A percentile compares a stretch with the other conserved stretches of the same genome.
phyloP scores from a whole-genome alignment of 345 rosid genomes.

The Aquilaria malaccensis region DNA sequence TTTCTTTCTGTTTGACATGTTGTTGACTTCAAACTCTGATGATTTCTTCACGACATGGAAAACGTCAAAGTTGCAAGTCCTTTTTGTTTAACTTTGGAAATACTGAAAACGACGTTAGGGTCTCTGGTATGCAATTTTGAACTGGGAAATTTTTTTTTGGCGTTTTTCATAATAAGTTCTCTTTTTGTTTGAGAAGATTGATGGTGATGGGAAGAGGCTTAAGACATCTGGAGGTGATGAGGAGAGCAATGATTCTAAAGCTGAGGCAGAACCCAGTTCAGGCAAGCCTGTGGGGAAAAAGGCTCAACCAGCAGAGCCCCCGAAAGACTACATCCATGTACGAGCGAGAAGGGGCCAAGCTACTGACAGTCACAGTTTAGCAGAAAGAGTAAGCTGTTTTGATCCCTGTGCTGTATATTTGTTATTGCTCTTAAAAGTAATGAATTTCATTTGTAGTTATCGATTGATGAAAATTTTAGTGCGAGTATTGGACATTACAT shows the following conservation, averaged over 20 bases:
- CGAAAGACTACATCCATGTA: conserved; percentile 87
- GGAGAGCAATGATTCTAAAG: conserved; percentile 31
- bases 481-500: not conserved
- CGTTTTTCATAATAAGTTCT: not conserved
- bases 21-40: not conserved
- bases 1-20: not conserved
- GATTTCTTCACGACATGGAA: not conserved
- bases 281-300: conserved; percentile 46
- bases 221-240: conserved; percentile 43
- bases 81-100: not conserved
- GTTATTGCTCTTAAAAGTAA: conserved; percentile 1
- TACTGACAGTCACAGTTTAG: conserved; percentile 94
- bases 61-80: not conserved
- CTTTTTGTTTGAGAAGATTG: conserved; percentile 29
- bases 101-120: too few species aligned
- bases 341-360: conserved; percentile 98
- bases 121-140: too few species aligned
- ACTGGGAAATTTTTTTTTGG: not conserved
- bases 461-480: not conserved
- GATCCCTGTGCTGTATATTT: not conserved
- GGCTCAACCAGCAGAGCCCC: conserved; percentile 48
- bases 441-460: not conserved
- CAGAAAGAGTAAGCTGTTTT: conserved; percentile 70
- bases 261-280: conserved; percentile 38
- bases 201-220: conserved; percentile 42